Evolutionary conservation across 176 grass and related monocot genomes (phyloP), one percentile per base, ranked within the genome.

Genomic region (Chrysopogon serrulatus): DNA sequence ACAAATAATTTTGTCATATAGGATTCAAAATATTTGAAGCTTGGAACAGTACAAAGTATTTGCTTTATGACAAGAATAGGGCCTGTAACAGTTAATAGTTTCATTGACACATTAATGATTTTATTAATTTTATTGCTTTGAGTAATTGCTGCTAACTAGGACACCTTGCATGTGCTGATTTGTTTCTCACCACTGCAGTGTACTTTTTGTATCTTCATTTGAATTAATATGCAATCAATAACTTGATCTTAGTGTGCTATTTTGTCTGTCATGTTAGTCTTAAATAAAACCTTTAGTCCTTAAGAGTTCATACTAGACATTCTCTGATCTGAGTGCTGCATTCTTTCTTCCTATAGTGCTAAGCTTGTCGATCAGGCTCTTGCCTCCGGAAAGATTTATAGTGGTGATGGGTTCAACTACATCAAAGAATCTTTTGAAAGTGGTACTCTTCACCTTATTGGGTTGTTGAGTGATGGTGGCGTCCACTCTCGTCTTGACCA

Each of bases 401-500:
- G 89, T 30, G 96, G 90, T 9, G 96, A 96, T 68, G 96, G 96
- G 2, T 99, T 99, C 85, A 96, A 91, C 27, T 96, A 94, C 82
- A 96, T 99, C 61, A 94, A 94, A 83, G 91, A 99, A 84, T 86
- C 34, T 71, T 99, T 99, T 79, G 91, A 92, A 13, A 76, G 87
- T 48, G 86, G 86, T 49, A 99, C 96, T 39, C 87, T 99, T 42
- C 96, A 99, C 82, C 83, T 99, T 72, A 99, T 99, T 79, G 96
- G 96, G 32, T 89, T 99, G 86, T 81, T 96, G 85, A 99, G 96
- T 79, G 96, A 99, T 87, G 96, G 96, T 76, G 96, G 96, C 8
- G 96, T 99, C 47, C 96, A 99, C 86, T 99, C 96, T 65, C 82
- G 96, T 44, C 91, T 99, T 80, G 96, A 99, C 68, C 96, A 99